phyloP scores from a whole-genome alignment of 768 basidiomycete genomes.

The Neoboletus brunneissimus region DNA sequence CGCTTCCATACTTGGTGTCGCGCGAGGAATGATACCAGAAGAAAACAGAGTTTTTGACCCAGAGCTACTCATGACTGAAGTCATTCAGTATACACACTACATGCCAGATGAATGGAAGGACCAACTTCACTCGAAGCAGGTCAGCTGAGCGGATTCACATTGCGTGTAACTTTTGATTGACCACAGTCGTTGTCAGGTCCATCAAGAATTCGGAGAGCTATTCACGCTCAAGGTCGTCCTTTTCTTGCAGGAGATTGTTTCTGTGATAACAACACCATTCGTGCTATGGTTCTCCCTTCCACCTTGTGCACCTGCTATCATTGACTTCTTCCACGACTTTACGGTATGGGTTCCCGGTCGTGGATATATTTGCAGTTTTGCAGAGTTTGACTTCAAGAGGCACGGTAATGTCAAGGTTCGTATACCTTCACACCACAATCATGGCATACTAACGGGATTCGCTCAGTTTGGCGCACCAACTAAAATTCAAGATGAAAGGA shows the following conservation, averaged over 20 bases:
- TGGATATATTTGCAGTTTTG: constrained; percentile 97
- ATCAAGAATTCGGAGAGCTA: constrained; percentile 86
- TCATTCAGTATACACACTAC: constrained; percentile 93
- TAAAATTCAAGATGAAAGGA: constrained; percentile 61
- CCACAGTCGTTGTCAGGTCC: constrained; percentile 52
- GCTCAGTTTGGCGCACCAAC: constrained; percentile 82
- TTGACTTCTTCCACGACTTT: constrained; percentile 99
- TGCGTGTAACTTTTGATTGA: background rate
- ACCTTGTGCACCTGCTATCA: constrained; percentile 80
- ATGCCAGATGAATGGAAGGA: constrained; percentile 93
- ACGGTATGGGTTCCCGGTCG: constrained; percentile 95
- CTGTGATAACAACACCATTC: constrained; percentile 91
- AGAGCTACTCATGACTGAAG: constrained; percentile 87
- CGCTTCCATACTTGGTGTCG: constrained; percentile 82
- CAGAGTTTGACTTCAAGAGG: constrained; percentile 95
- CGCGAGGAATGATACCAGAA: constrained; percentile 93
- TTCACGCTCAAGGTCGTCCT: constrained; percentile 91
- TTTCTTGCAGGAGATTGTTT: constrained; percentile 85
- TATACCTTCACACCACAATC: background rate
- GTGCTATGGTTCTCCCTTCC: constrained; percentile 93
- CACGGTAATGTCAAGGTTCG: constrained; percentile 88
- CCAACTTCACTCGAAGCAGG: constrained; percentile 84
- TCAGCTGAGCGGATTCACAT: constrained; percentile 26
- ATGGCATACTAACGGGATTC: background rate
- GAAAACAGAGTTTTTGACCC: constrained; percentile 94